Evolutionary conservation across 2,329 filamentous ascomycete genomes (phyloP), one percentile per base, ranked within the genome.

Genomic region (Aspergillus costaricaensis): DNA sequence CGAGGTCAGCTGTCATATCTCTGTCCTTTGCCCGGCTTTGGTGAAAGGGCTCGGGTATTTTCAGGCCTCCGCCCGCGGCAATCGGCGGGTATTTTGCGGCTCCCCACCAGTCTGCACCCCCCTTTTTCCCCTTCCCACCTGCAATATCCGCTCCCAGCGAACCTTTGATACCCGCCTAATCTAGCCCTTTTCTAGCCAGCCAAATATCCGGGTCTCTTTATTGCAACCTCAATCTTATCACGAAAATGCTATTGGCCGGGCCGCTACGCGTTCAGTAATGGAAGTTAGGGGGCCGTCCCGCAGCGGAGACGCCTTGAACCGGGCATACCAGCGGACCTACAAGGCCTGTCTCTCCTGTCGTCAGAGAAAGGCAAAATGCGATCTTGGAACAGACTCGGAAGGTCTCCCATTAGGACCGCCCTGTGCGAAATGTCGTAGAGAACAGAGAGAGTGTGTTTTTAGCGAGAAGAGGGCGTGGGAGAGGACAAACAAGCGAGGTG

Each of bases 281-380:
- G 68, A 70, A 50, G 62, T 61, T 17, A 64, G 67, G 53, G 65
- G 58, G 19, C 55, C 53, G 30, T 64, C 63, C 43, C 62, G 63
- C 52, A 48, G 57, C 44, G 52, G 60, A 52, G 58, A 62, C 41
- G 50, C 57, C 49, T 68, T 64, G 73, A 80, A 71, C 56, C 72
- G 71, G 54, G 67, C 68, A 55, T 82, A 81, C 68, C 80, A 83
- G 70, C 81, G 81, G 62, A 81, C 81, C 39, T 84, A 84, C 78
- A 83, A 84, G 70, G 82, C 82, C 21, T 84, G 82, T 68, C 78
- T 83, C 59, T 78, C 81, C 59, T 84, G 81, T 66, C 80, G 81
- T 54, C 79, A 82, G 65, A 76, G 81, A 55, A 84, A 83, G 71
- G 80, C 81, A 54, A 83, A 81, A 70, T 84, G 82, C 64, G 81